Percentiles rank a stretch among this genome's conserved stretches.
Evolutionary conservation across 2,329 filamentous ascomycete species (phyloP).

Genomic region (Ceratocystis harringtonii): DNA sequence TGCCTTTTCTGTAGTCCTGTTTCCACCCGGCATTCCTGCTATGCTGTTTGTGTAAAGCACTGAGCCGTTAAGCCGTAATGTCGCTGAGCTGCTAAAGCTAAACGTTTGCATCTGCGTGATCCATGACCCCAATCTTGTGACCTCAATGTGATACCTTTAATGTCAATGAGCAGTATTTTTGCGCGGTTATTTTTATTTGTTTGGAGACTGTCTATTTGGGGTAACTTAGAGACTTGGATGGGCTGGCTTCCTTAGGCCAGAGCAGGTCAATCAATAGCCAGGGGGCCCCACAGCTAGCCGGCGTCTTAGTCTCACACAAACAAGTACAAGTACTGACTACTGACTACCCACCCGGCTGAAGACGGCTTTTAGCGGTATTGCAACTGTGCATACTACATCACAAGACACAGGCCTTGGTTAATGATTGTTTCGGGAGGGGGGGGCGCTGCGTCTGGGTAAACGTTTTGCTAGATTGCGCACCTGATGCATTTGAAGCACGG

Average conservation of each 20-base stretch:
- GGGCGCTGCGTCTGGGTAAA: neutral
- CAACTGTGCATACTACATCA: neutral
- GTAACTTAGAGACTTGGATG: conserved; percentile 15
- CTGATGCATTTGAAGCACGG: neutral
- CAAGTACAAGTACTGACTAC: neutral
- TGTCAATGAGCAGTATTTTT: neutral
- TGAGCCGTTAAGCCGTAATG: neutral
- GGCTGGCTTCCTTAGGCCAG: too few species aligned
- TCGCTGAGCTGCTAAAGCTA: neutral
- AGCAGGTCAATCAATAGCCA: too few species aligned
- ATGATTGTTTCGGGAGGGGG: neutral
- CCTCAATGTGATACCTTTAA: neutral
- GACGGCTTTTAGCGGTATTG: conserved; percentile 31
- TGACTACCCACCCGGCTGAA: conserved; percentile 24
- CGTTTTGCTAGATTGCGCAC: neutral
- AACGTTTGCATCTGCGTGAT: neutral
- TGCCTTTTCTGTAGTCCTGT: neutral
- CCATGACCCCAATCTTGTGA: neutral
- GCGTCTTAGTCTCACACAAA: neutral
- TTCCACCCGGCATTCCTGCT: neutral
- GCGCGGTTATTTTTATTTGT: neutral
- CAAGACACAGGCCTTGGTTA: neutral
- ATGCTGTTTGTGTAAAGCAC: neutral
- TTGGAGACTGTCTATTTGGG: conserved; percentile 12
- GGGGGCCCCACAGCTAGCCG: too few species aligned